Evolutionary conservation across 352 stramenopile genomes (phyloP), one percentile per base, ranked within the genome.

Genomic region (Aphanomyces cochlioides): DNA sequence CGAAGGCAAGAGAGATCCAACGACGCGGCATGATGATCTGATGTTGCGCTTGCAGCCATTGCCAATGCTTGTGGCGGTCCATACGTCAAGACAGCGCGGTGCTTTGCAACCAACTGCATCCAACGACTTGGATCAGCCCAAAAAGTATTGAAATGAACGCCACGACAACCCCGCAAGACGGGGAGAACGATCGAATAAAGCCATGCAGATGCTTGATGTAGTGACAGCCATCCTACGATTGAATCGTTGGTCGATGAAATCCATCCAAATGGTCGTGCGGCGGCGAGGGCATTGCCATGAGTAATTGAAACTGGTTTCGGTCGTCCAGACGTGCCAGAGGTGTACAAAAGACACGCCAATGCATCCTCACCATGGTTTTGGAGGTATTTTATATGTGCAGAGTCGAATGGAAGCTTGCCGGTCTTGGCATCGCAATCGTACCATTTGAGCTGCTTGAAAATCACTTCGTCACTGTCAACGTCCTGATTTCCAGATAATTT

Each of bases 291-390:
- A 34, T 58, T 58, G 8, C n/a, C 50, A 8, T 58, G 50, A 58
- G 8, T 58, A 10, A 58, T 1, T 19, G 28, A 34, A 12, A 58
- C 50, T 12, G 50, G 50, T 19, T 58, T 58, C 8, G n/a, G 8
- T n/a, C n/a, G 50, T 34, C 8, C 50, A 58, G 50, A 58, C 50
- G 50, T 21, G 50, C 50, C 50, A 19, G 50, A n/a, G 37, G 50
- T 58, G n/a, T 58, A 58, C 50, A 58, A n/a, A 8, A 58, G 8
- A 19, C 50, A 58, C n/a, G 50, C 50, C 50, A 58, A 53, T 53
- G 45, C 45, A n/a, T 15, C 13, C 13, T 53, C 13, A 53, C 45
- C 13, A n/a, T 53, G 45, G 8, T 3, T 58, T 19, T 19, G 50
- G 37, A 58, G 45, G 45, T 53, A 2, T 53, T 15, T 38, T 58